These are phyloP conservation scores for Eustoma russellianum DNA, from an alignment of 257 asterid genomes.

Conservation along the genomic window DNA sequence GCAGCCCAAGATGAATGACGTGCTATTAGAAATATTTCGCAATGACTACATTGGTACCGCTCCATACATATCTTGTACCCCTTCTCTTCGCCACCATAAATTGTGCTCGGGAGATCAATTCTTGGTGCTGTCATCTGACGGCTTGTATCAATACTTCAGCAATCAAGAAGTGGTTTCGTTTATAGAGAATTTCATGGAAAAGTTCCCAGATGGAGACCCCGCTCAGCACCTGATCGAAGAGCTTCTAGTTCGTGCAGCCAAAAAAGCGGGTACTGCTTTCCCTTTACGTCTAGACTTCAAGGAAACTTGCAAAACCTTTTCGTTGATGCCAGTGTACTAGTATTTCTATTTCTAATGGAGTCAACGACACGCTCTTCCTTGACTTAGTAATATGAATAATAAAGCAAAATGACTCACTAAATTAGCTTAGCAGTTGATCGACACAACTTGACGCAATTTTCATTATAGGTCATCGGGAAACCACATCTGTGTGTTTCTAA, in stretches of 20 bases:
- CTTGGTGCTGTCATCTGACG: constrained; percentile 91
- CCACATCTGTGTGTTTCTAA: no score
- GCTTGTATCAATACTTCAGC: constrained; percentile 84
- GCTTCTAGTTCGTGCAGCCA: constrained; percentile 84
- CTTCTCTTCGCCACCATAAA: constrained; percentile 84
- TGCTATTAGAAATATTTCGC: constrained; percentile 72
- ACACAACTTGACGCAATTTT: no score
- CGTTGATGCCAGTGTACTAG: no score
- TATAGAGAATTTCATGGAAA: constrained; percentile 81
- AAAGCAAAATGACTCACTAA: no score
- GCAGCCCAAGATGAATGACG: constrained; percentile 81
- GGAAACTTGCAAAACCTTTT: neutral
- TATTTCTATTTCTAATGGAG: no score
- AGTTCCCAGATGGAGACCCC: constrained; percentile 92
- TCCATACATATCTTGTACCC: constrained; percentile 73
- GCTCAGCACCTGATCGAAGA: constrained; percentile 91
- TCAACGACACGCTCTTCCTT: no score
- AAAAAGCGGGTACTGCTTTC: constrained; percentile 64
- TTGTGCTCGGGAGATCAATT: constrained; percentile 78
- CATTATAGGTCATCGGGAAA: no score
- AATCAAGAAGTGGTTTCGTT: constrained; percentile 80
- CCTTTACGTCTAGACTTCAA: neutral
- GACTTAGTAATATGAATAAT: no score
- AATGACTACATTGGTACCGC: constrained; percentile 83
- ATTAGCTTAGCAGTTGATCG: no score